Evolutionary conservation across 306 rosid species (phyloP).

Genomic region (Prunus davidiana): DNA sequence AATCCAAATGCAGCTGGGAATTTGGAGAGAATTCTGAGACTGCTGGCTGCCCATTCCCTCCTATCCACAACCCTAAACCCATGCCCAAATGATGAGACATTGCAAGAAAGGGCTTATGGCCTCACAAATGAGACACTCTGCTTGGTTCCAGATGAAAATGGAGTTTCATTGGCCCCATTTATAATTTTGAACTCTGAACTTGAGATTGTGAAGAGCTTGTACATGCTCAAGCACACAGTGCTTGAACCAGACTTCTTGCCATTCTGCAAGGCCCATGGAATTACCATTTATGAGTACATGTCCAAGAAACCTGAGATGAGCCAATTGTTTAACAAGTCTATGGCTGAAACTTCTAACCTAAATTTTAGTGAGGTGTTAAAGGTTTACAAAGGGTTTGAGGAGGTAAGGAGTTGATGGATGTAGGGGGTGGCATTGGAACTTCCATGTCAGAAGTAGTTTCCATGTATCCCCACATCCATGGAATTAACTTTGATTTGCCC

Average conservation of each 20-base stretch:
- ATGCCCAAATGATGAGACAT: neutral
- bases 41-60: neutral
- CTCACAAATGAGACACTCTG: neutral
- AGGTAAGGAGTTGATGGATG: conserved; percentile 8
- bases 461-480: conserved; percentile 4
- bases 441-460: conserved; percentile 1
- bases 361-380: conserved; percentile 1
- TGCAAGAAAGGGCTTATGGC: conserved; percentile 12
- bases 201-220: neutral
- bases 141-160: neutral
- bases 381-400: conserved; percentile 20
- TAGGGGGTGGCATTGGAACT: conserved; percentile 21
- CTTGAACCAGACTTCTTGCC: conserved; percentile 2
- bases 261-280: conserved; percentile 2
- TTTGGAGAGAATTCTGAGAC: conserved; percentile 11
- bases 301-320: neutral
- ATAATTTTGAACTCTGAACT: neutral
- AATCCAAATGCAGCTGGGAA: neutral
- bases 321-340: neutral
- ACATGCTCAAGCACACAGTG: conserved; percentile 6
- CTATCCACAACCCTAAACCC: conserved; percentile 1
- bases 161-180: neutral
- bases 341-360: neutral
- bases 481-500: conserved; percentile 14
- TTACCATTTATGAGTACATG: neutral